These are phyloP conservation scores for Bacidia rubella DNA, from an alignment of 495 filamentous ascomycete species.

Conservation along the genomic window DNA sequence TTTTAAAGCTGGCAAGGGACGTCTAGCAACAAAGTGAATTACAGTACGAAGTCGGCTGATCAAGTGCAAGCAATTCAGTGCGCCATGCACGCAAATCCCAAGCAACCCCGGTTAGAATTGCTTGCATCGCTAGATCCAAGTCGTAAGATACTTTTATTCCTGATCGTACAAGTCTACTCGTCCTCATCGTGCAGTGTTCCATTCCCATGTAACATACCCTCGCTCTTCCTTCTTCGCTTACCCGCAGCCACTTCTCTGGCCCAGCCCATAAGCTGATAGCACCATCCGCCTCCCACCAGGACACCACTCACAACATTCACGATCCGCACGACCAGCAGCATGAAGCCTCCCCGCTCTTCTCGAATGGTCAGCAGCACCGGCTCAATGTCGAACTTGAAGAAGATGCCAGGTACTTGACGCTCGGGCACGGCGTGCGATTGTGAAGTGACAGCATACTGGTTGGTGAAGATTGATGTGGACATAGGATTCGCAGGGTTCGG, in stretches of 20 bases:
- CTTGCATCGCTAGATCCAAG: not conserved
- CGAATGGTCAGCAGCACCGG: conserved; percentile 77
- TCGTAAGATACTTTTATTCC: not conserved
- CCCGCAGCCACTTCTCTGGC: conserved; percentile 29
- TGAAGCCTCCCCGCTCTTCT: conserved; percentile 62
- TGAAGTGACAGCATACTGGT: conserved; percentile 94
- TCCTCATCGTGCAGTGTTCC: conserved; percentile 13
- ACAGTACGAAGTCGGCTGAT: no score
- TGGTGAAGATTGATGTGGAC: conserved; percentile 59
- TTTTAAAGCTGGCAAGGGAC: no score
- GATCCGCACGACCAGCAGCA: conserved; percentile 62
- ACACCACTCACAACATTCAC: conserved; percentile 54
- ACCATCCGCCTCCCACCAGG: conserved; percentile 48
- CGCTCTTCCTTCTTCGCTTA: conserved; percentile 37
- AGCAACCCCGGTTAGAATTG: no score
- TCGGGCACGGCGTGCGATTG: conserved; percentile 58
- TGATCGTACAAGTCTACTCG: not conserved
- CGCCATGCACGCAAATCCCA: no score
- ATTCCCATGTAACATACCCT: conserved; percentile 45
- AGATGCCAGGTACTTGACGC: conserved; percentile 72
- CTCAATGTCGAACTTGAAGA: conserved; percentile 99
- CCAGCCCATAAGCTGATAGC: conserved; percentile 48
- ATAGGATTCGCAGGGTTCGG: conserved; percentile 17
- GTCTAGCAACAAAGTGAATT: no score
- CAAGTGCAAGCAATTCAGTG: no score